A percentile compares a stretch with the other conserved stretches of the same genome.
Evolutionary conservation across 441 rosid genomes (phyloP).

Genomic region (California macrophylla): DNA sequence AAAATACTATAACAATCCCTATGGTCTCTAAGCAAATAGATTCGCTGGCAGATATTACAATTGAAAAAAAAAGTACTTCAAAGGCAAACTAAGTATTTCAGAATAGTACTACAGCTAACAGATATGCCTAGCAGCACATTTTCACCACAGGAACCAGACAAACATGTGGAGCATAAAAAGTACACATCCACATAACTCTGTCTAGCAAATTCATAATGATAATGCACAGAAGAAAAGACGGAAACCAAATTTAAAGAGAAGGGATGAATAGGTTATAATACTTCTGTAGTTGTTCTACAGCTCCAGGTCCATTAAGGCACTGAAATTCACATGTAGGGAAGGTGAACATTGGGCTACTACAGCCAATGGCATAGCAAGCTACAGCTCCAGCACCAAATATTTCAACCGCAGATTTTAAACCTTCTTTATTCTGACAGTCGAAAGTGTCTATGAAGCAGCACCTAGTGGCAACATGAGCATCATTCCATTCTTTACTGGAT

Average conservation of each 20-base stretch:
- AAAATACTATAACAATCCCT: constrained; percentile 11
- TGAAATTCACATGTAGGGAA: constrained; percentile 5
- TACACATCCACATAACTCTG: not conserved
- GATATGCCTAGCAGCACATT: not conserved
- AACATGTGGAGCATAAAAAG: not conserved
- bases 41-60: not conserved
- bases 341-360: constrained; percentile 3
- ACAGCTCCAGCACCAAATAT: constrained; percentile 10
- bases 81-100: not conserved
- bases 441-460: constrained; percentile 8
- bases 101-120: not conserved
- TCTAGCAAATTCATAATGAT: not conserved
- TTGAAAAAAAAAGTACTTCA: not conserved
- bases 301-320: constrained; percentile 11
- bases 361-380: constrained; percentile 11
- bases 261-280: not conserved
- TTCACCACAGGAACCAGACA: not conserved
- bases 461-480: constrained; percentile 7
- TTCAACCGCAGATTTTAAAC: constrained; percentile 4
- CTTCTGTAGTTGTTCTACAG: constrained; percentile 9
- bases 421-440: constrained; percentile 2
- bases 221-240: not conserved
- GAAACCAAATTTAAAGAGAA: not conserved
- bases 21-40: not conserved
- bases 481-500: constrained; percentile 7